phyloP scores from a whole-genome alignment of 129 eudicot genomes.

The Erigeron canadensis region DNA sequence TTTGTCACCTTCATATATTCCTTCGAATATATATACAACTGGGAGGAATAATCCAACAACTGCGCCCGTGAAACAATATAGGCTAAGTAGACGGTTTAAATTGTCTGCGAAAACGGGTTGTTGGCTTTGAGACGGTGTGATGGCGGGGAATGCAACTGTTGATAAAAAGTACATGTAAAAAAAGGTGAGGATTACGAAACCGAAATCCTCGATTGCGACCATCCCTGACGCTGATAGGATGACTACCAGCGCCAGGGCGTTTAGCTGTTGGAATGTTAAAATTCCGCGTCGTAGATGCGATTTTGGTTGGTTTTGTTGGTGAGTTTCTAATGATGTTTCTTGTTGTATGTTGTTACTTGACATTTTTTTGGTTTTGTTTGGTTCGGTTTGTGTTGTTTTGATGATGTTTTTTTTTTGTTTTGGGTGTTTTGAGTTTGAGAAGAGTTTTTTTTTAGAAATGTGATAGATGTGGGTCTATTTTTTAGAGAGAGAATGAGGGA shows the following conservation, averaged over 20 bases:
- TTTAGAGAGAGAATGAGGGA: slow-evolving; percentile 12
- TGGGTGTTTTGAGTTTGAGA: not conserved
- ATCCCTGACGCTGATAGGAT: slow-evolving; percentile 73
- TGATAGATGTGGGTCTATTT: not conserved
- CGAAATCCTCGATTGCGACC: slow-evolving; percentile 48
- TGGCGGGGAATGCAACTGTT: slow-evolving; percentile 55
- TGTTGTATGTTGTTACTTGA: slow-evolving; percentile 42
- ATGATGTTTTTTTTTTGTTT: not conserved
- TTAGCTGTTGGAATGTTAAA: slow-evolving; percentile 59
- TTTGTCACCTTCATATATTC: slow-evolving; percentile 58
- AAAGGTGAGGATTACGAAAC: slow-evolving; percentile 55
- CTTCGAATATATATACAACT: slow-evolving; percentile 61
- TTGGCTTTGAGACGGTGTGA: slow-evolving; percentile 17
- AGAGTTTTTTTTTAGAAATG: not conserved
- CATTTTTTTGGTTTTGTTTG: slow-evolving; percentile 40
- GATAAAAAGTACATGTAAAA: slow-evolving; percentile 69
- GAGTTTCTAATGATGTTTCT: not conserved
- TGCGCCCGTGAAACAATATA: slow-evolving; percentile 42
- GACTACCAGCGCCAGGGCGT: slow-evolving; percentile 48
- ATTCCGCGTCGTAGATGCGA: slow-evolving; percentile 18
- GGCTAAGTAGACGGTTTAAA: slow-evolving; percentile 25
- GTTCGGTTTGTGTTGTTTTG: not conserved
- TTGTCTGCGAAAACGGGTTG: slow-evolving; percentile 31
- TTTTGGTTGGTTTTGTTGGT: slow-evolving; percentile 1
- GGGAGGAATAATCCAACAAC: slow-evolving; percentile 69